Conservation (phyloP, 495 filamentous ascomycete species). For the Annulohypoxylon moriforme region DNA sequence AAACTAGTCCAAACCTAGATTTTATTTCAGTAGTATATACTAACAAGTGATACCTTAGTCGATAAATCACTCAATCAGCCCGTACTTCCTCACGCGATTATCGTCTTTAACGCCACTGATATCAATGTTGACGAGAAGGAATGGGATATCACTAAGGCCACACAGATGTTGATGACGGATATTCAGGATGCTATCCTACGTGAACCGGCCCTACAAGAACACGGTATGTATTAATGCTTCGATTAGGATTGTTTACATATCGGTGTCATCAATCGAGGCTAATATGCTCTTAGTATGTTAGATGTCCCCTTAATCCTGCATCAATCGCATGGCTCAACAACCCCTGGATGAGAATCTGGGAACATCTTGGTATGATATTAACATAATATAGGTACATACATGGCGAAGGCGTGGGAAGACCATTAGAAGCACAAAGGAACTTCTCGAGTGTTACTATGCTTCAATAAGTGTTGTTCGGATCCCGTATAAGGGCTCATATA, state of each 20-base stretch:
- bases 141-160: slow-evolving; percentile 63
- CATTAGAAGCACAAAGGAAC: slow-evolving; percentile 57
- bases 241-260: background rate
- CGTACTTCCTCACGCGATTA: slow-evolving; percentile 64
- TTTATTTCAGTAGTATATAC: background rate
- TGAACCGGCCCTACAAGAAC: slow-evolving; percentile 45
- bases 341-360: background rate
- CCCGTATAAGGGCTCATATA: slow-evolving; percentile 60
- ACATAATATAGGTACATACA: slow-evolving; percentile 31
- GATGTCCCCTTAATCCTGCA: background rate
- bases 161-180: slow-evolving; percentile 52
- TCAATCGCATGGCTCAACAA: background rate
- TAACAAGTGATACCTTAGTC: slow-evolving; percentile 36
- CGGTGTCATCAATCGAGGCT: too few species aligned
- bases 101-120: slow-evolving; percentile 65
- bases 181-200: slow-evolving; percentile 44
- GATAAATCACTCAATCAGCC: slow-evolving; percentile 68
- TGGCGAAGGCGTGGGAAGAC: slow-evolving; percentile 42
- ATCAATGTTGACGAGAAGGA: slow-evolving; percentile 55
- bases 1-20: background rate
- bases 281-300: slow-evolving; percentile 24
- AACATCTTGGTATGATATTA: background rate
- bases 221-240: slow-evolving; percentile 40
- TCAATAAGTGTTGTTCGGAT: slow-evolving; percentile 64
- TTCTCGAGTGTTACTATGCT: slow-evolving; percentile 65